Evolutionary conservation across 2,329 filamentous ascomycete species (phyloP).

Genomic region (Ophiostoma perfectum): DNA sequence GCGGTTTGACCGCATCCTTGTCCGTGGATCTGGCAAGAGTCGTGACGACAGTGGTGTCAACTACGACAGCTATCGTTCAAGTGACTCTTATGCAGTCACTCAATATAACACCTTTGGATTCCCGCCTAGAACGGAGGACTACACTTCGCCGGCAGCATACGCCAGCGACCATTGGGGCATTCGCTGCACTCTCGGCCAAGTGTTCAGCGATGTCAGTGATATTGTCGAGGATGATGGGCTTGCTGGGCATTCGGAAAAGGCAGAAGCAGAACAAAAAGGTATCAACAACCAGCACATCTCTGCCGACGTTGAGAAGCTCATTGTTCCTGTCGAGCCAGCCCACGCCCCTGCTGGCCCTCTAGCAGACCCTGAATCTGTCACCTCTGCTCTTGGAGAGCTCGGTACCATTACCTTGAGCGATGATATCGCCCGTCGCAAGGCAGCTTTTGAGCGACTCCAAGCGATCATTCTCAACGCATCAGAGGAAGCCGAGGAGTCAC

Average conservation of each 20-base stretch:
- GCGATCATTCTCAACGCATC: constrained; percentile 16
- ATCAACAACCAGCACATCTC: constrained; percentile 10
- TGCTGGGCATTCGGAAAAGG: not conserved
- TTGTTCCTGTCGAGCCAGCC: constrained; percentile 35
- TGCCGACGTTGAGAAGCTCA: constrained; percentile 27
- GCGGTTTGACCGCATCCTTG: constrained; percentile 59
- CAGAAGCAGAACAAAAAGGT: not conserved
- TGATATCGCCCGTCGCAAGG: constrained; percentile 34
- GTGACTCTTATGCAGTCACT: constrained; percentile 29
- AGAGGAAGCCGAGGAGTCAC: not conserved
- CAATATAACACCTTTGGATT: constrained; percentile 56
- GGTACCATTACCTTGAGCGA: constrained; percentile 43
- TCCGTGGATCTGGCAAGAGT: constrained; percentile 33
- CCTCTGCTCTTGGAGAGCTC: constrained; percentile 35
- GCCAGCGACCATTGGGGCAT: constrained; percentile 58
- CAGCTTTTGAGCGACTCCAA: constrained; percentile 25
- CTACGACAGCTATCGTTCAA: constrained; percentile 16
- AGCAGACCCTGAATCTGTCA: constrained; percentile 34
- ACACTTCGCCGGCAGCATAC: constrained; percentile 27
- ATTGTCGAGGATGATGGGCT: not conserved
- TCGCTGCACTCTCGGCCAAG: constrained; percentile 37
- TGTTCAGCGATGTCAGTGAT: constrained; percentile 16
- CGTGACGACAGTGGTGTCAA: not conserved
- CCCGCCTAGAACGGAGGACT: constrained; percentile 25
- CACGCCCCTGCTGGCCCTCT: constrained; percentile 32